Percentiles rank a stretch among this genome's conserved stretches.
Conservation (phyloP, 495 filamentous ascomycete species). For the Trypethelium eluteriae region DNA sequence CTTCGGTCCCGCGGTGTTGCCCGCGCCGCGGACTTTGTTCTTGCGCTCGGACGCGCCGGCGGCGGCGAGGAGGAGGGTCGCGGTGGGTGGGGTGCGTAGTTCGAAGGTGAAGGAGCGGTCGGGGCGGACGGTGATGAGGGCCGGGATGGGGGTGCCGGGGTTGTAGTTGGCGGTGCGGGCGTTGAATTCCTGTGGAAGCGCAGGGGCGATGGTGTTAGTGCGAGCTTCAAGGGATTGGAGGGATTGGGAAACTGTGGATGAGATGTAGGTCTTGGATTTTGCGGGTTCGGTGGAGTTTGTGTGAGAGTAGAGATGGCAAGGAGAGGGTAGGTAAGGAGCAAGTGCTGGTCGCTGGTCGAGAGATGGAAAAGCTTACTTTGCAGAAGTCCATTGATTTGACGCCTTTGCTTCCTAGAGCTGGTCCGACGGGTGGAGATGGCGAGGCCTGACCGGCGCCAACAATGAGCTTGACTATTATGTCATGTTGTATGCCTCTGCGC, state of each 20-base stretch:
- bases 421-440: slow-evolving; percentile 95
- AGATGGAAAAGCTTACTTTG: slow-evolving; percentile 56
- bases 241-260: neutral
- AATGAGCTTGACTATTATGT: slow-evolving; percentile 94
- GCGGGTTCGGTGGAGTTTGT: too few species aligned
- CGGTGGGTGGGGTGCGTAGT: slow-evolving; percentile 83
- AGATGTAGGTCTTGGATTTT: too few species aligned
- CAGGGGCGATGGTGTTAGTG: neutral
- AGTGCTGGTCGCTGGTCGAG: neutral
- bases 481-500: slow-evolving; percentile 57
- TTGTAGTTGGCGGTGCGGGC: slow-evolving; percentile 81
- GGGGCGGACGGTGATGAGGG: slow-evolving; percentile 81
- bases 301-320: neutral
- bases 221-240: neutral
- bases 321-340: neutral
- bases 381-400: slow-evolving; percentile 99
- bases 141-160: slow-evolving; percentile 78
- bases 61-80: slow-evolving; percentile 77
- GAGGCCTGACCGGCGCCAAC: slow-evolving; percentile 95
- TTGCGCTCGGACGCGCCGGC: slow-evolving; percentile 70
- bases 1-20: slow-evolving; percentile 37
- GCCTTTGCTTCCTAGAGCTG: slow-evolving; percentile 92
- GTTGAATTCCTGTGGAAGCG: slow-evolving; percentile 77
- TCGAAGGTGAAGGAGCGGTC: slow-evolving; percentile 93
- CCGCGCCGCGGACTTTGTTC: slow-evolving; percentile 68